These are phyloP conservation scores for Stagonosporopsis cucurbitacearum DNA, from an alignment of 2,329 filamentous ascomycete species.

Conservation along the genomic window DNA sequence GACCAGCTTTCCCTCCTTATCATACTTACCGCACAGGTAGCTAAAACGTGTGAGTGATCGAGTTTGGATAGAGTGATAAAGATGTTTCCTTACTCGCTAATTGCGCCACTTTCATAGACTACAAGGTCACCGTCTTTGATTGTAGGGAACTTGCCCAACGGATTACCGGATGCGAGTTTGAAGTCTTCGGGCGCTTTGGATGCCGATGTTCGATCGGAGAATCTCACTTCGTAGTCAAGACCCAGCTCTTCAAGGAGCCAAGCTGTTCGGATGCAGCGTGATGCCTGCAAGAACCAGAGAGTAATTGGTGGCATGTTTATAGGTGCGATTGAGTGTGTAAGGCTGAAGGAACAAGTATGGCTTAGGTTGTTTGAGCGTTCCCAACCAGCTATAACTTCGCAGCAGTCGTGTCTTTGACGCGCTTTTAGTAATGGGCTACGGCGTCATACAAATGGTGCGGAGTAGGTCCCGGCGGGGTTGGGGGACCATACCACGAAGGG, in stretches of 20 bases:
- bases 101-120: constrained; percentile 55
- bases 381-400: not conserved
- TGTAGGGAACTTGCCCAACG: constrained; percentile 56
- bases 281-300: constrained; percentile 57
- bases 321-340: not conserved
- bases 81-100: constrained; percentile 50
- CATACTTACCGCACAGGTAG: constrained; percentile 57
- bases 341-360: not conserved
- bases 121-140: constrained; percentile 52
- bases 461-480: constrained; percentile 18
- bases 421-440: not conserved
- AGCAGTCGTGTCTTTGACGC: not conserved
- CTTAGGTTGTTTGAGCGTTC: not conserved
- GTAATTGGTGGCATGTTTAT: constrained; percentile 44
- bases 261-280: constrained; percentile 53
- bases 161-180: constrained; percentile 50
- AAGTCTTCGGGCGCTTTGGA: constrained; percentile 52
- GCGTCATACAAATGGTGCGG: constrained; percentile 21
- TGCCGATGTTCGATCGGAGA: constrained; percentile 48
- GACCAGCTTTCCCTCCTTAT: constrained; percentile 48
- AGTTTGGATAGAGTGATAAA: not conserved
- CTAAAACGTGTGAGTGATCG: constrained; percentile 30
- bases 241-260: constrained; percentile 57
- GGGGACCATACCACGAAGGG: constrained; percentile 7
- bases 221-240: constrained; percentile 52